Conservation (phyloP, 2,329 filamentous ascomycete genomes). For the Botrytis medusae region DNA sequence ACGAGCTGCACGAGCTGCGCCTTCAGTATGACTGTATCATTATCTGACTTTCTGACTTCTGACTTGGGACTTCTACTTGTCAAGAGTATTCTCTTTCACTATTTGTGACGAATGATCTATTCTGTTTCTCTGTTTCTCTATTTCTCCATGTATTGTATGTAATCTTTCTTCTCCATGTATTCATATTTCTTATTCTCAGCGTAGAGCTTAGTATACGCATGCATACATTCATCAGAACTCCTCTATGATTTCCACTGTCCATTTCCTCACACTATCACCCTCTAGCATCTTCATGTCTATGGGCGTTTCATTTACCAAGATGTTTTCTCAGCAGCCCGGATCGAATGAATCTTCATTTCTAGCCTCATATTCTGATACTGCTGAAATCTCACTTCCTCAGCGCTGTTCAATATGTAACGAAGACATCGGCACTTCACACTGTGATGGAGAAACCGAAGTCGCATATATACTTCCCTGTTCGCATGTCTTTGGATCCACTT, state of each 20-base stretch:
- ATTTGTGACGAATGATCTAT: slow-evolving; percentile 2
- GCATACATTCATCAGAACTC: background rate
- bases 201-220: background rate
- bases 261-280: background rate
- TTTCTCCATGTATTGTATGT: background rate
- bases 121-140: background rate
- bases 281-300: background rate
- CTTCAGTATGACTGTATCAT: background rate
- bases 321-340: background rate
- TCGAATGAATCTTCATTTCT: background rate
- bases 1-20: background rate
- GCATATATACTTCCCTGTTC: slow-evolving; percentile 32
- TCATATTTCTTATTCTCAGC: background rate
- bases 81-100: background rate
- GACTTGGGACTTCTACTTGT: background rate
- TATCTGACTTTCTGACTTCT: background rate
- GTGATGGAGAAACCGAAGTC: slow-evolving; percentile 28
- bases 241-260: background rate
- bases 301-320: background rate
- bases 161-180: background rate
- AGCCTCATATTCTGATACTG: background rate
- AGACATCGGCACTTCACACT: slow-evolving; percentile 7
- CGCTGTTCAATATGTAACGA: slow-evolving; percentile 33
- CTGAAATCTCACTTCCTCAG: background rate
- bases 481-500: slow-evolving; percentile 34